A percentile compares a stretch with the other conserved stretches of the same genome.
Conservation (phyloP, 371 early-diverging fungal species). For the Rhizopus sp. region DNA sequence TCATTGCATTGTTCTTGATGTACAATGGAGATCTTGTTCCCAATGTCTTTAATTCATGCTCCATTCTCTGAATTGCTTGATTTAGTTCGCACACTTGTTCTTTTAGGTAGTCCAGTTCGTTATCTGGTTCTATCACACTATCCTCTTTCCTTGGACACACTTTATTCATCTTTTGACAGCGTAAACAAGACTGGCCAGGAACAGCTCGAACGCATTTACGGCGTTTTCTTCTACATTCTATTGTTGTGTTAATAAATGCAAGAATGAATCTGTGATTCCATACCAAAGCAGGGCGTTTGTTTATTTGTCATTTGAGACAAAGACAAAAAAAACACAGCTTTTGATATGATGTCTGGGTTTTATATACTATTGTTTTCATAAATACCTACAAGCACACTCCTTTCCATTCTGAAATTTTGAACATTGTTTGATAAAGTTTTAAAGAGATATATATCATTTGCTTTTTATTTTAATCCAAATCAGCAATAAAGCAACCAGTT, state of each 20-base stretch:
- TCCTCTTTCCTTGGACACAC: conserved; percentile 3
- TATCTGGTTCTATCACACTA: not conserved
- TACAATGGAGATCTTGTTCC: too few relatives aligned
- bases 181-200: not conserved
- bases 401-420: too few relatives aligned
- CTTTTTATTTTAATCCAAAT: conserved; percentile 52
- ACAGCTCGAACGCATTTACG: conserved; percentile 16
- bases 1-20: not conserved
- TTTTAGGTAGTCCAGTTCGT: not conserved
- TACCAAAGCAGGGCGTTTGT: conserved; percentile 16
- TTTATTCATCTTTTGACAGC: conserved; percentile 13
- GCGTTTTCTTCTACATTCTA: conserved; percentile 23
- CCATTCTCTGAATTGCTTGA: not conserved
- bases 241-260: not conserved
- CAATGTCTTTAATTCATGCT: conserved; percentile 7
- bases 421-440: too few relatives aligned
- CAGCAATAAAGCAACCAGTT: conserved; percentile 60
- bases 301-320: conserved; percentile 9
- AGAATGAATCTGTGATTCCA: not conserved
- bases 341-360: too few relatives aligned
- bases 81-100: conserved; percentile 8
- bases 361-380: too few relatives aligned
- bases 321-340: too few relatives aligned
- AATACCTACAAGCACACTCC: too few relatives aligned
- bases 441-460: too few relatives aligned